A percentile compares a stretch with the other conserved stretches of the same genome.
Evolutionary conservation across 2,329 filamentous ascomycete species (phyloP).

Genomic region (Colletotrichum sublineola): DNA sequence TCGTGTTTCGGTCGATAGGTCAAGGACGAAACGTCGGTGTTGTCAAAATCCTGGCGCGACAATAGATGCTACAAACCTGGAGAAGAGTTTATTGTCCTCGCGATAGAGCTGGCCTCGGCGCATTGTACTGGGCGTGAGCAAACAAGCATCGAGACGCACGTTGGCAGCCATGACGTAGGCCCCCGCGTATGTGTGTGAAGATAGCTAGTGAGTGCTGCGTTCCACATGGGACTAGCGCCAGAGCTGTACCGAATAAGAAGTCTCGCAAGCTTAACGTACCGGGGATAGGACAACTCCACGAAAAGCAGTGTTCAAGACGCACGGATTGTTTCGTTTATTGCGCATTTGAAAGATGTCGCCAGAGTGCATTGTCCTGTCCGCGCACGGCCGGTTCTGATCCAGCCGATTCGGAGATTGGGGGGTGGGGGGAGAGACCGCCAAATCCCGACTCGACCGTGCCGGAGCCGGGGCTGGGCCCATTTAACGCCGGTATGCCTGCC

Average conservation of each 20-base stretch:
- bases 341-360: neutral
- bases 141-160: constrained; percentile 17
- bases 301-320: neutral
- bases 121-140: neutral
- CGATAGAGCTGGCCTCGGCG: constrained; percentile 1
- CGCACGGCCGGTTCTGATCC: neutral
- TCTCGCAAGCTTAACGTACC: neutral
- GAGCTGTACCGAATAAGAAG: neutral
- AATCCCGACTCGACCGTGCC: neutral
- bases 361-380: neutral
- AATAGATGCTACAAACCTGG: neutral
- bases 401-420: neutral
- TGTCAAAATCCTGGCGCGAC: neutral
- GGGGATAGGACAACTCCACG: neutral
- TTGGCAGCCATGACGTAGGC: constrained; percentile 36
- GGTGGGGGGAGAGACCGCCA: neutral
- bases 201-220: neutral
- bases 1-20: neutral
- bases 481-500: neutral
- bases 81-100: neutral
- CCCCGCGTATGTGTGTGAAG: constrained; percentile 7
- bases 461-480: neutral
- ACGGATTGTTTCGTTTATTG: neutral
- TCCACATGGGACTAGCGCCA: constrained; percentile 25
- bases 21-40: neutral